phyloP scores from a whole-genome alignment of 1,284 basidiomycete species.

The Naganishia albida region DNA sequence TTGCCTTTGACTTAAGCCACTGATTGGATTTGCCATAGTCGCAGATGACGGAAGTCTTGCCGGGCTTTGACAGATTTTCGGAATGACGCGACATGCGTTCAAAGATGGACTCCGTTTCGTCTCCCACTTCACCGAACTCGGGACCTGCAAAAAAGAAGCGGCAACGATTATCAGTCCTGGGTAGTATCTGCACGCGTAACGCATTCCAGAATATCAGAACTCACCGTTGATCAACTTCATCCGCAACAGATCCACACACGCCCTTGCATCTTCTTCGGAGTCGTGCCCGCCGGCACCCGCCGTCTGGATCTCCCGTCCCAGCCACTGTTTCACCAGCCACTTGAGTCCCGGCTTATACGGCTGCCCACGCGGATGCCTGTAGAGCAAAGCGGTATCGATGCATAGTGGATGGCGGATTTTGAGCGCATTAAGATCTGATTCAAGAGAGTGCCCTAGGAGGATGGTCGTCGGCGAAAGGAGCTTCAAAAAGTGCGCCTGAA shows the following conservation, averaged over 20 bases:
- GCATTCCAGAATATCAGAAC: conserved; percentile 32
- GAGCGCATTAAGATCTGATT: conserved; percentile 82
- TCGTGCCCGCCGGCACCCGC: conserved; percentile 74
- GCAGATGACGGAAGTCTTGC: conserved; percentile 68
- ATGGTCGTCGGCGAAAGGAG: conserved; percentile 68
- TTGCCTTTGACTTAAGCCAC: conserved; percentile 80
- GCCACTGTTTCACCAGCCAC: conserved; percentile 89
- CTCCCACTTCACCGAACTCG: conserved; percentile 76
- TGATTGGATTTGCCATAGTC: conserved; percentile 78
- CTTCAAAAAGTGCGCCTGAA: conserved; percentile 68
- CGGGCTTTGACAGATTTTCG: conserved; percentile 48
- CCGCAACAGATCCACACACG: conserved; percentile 76
- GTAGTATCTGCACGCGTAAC: not conserved
- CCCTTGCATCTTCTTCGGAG: conserved; percentile 84
- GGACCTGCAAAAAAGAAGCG: conserved; percentile 56
- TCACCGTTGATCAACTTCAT: conserved; percentile 73
- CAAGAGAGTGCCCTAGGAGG: conserved; percentile 89
- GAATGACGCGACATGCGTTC: conserved; percentile 67
- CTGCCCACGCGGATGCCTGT: conserved; percentile 83
- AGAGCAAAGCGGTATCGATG: conserved; percentile 85
- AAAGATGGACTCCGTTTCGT: conserved; percentile 81
- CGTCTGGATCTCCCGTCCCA: conserved; percentile 76
- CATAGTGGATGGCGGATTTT: conserved; percentile 78
- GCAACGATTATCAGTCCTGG: not conserved
- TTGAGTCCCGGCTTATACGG: conserved; percentile 88